These are phyloP conservation scores for Blastobotrys capitulatus DNA, from an alignment of 1,139 yeast species.

Conservation along the genomic window DNA sequence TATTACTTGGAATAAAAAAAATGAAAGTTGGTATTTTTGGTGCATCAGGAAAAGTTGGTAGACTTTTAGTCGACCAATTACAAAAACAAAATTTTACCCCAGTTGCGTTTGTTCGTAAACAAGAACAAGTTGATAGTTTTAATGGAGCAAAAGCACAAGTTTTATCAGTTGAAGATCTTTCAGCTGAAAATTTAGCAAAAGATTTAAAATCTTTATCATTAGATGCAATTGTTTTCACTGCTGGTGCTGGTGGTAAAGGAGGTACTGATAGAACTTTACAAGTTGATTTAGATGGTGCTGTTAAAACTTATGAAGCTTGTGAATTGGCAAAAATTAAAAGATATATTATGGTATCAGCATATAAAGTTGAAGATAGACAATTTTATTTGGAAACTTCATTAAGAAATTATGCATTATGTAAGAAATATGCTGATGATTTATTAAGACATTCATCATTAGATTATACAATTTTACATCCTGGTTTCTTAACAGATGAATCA, in stretches of 20 bases:
- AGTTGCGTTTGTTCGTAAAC: constrained; percentile 48
- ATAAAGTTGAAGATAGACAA: constrained; percentile 47
- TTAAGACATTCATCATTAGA: constrained; percentile 39
- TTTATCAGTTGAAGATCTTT: constrained; percentile 37
- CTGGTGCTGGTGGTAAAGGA: constrained; percentile 58
- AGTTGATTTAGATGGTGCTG: constrained; percentile 60
- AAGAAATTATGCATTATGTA: constrained; percentile 45
- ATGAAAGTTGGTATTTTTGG: constrained; percentile 45
- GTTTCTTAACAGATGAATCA: constrained; percentile 37
- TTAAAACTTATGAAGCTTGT: constrained; percentile 53
- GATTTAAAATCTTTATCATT: constrained; percentile 39
- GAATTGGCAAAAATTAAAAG: constrained; percentile 43
- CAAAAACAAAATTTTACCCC: constrained; percentile 31
- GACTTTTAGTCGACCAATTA: constrained; percentile 35
- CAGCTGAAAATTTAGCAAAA: constrained; percentile 35
- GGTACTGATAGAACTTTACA: constrained; percentile 42
- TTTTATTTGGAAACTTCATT: constrained; percentile 34
- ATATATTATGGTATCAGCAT: constrained; percentile 52
- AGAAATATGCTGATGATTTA: constrained; percentile 51
- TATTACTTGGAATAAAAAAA: background rate
- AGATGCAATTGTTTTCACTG: constrained; percentile 56
- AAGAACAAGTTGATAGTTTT: constrained; percentile 41
- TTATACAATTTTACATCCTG: constrained; percentile 52
- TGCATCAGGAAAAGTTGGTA: constrained; percentile 59
- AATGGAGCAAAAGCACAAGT: constrained; percentile 39